Evolutionary conservation across 257 asterid genomes (phyloP).

Genomic region (Euphrasia confusa): DNA sequence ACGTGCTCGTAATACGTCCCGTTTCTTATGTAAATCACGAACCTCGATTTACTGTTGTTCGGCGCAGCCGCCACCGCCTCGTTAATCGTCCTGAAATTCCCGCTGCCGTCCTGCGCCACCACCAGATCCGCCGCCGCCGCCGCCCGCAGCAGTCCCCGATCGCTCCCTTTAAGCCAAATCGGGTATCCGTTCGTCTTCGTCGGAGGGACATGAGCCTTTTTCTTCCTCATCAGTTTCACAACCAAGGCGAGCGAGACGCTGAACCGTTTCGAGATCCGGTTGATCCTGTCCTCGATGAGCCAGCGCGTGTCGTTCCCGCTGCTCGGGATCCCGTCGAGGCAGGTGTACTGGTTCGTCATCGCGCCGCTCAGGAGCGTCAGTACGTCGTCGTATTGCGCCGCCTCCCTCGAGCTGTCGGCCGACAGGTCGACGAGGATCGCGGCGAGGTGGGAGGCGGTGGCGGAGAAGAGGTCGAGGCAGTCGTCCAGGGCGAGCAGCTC

Average conservation of each 20-base stretch:
- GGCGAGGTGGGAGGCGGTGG: constrained; percentile 45
- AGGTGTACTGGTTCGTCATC: constrained; percentile 88
- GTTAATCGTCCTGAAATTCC: constrained; percentile 62
- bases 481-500: constrained; percentile 74
- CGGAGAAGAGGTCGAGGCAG: constrained; percentile 62
- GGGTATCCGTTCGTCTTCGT: constrained; percentile 50
- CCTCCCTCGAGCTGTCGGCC: constrained; percentile 25
- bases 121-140: constrained; percentile 41
- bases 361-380: constrained; percentile 84
- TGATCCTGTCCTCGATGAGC: constrained; percentile 44
- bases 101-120: constrained; percentile 86
- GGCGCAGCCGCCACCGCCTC: constrained; percentile 69
- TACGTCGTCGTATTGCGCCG: constrained; percentile 42
- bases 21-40: constrained; percentile 67
- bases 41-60: constrained; percentile 61
- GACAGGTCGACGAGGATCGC: constrained; percentile 39
- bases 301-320: constrained; percentile 47
- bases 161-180: constrained; percentile 54
- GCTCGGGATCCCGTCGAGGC: constrained; percentile 84
- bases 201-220: no score
- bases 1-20: constrained; percentile 86
- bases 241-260: constrained; percentile 86
- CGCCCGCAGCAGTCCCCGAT: constrained; percentile 54
- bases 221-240: constrained; percentile 41
- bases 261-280: constrained; percentile 55